Evolutionary conservation across 2,329 filamentous ascomycete genomes (phyloP).

Genomic region (Juglanconis oblonga): DNA sequence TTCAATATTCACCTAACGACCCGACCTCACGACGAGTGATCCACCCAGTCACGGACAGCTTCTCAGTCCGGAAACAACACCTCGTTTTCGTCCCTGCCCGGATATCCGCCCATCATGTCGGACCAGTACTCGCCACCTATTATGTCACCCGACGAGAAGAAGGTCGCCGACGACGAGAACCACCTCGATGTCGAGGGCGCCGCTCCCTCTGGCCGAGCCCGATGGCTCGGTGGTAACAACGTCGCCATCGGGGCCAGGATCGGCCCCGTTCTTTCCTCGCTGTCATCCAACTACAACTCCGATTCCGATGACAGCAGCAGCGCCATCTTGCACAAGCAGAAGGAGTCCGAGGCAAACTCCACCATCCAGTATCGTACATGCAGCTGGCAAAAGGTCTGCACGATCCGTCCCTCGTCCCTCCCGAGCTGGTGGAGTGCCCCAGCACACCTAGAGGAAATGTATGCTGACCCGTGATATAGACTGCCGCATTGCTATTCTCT

Average conservation of each 20-base stretch:
- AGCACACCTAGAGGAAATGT: slow-evolving; percentile 1
- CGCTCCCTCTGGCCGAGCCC: slow-evolving; percentile 2
- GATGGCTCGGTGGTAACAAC: slow-evolving; percentile 34
- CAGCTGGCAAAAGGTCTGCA: slow-evolving; percentile 78
- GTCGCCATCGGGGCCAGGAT: slow-evolving; percentile 51
- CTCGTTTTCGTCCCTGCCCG: not conserved
- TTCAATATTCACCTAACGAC: not conserved
- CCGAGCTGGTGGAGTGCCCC: too few species aligned
- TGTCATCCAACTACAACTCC: slow-evolving; percentile 27
- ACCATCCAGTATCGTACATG: slow-evolving; percentile 91
- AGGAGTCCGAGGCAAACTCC: slow-evolving; percentile 72
- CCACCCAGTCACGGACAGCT: not conserved
- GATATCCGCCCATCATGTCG: not conserved
- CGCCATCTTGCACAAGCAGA: slow-evolving; percentile 59
- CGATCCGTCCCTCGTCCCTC: not conserved
- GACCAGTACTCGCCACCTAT: slow-evolving; percentile 8
- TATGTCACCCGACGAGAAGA: slow-evolving; percentile 10
- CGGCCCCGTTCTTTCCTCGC: slow-evolving; percentile 39
- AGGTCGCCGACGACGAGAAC: not conserved
- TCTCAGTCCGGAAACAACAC: not conserved
- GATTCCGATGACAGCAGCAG: slow-evolving; percentile 45
- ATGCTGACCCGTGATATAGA: slow-evolving; percentile 44
- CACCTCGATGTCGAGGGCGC: slow-evolving; percentile 11
- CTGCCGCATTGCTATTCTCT: slow-evolving; percentile 83
- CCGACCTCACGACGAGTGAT: too few species aligned